Evolutionary conservation across 257 asterid genomes (phyloP).

Genomic region (Solanum infundibuliforme): DNA sequence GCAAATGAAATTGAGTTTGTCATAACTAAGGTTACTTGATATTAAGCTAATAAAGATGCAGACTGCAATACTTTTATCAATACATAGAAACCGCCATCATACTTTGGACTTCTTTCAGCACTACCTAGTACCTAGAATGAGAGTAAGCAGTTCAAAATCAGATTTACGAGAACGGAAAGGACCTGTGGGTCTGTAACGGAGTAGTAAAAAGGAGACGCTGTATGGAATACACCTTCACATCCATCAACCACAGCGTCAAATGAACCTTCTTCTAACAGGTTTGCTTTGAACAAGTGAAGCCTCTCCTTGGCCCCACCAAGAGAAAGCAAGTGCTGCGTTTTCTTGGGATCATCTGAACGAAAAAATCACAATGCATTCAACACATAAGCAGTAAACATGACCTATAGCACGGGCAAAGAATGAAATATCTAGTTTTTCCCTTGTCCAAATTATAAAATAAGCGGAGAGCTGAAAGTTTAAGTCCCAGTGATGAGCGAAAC

Average conservation of each 20-base stretch:
- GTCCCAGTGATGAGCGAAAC: neutral
- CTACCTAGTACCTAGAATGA: neutral
- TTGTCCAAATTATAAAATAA: neutral
- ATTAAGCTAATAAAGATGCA: neutral
- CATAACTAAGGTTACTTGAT: neutral
- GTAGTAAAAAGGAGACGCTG: constrained; percentile 34
- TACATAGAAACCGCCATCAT: neutral
- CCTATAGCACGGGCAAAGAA: neutral
- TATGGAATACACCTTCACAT: constrained; percentile 44
- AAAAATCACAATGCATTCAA: neutral
- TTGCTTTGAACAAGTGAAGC: constrained; percentile 31
- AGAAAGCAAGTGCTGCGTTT: constrained; percentile 18
- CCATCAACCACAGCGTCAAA: constrained; percentile 35
- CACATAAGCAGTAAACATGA: neutral
- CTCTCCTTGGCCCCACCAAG: constrained; percentile 51
- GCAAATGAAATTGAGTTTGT: neutral
- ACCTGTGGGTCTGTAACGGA: constrained; percentile 3
- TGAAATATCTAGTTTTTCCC: neutral
- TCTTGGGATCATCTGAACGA: neutral
- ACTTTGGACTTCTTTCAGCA: neutral
- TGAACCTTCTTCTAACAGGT: constrained; percentile 29
- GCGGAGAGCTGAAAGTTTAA: neutral
- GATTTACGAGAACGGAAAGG: neutral
- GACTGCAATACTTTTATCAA: neutral
- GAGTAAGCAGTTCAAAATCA: neutral